Conservation (phyloP, 805 yeast genomes). For the Jamesozyma lodderae region DNA sequence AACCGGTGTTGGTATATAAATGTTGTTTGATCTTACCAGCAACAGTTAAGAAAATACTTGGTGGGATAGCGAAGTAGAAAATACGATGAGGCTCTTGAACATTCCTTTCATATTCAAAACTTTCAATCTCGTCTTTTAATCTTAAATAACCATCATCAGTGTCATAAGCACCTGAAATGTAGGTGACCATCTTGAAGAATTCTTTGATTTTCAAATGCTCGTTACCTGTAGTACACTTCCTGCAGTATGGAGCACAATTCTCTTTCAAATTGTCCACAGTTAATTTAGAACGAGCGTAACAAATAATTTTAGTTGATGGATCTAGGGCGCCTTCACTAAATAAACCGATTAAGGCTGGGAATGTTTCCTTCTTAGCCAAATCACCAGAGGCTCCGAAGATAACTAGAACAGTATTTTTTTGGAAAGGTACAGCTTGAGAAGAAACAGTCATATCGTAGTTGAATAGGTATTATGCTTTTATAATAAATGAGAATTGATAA, state of each 20-base stretch:
- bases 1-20: constrained; percentile 54
- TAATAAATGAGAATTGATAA: too few relatives aligned
- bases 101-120: constrained; percentile 44
- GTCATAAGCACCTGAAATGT: constrained; percentile 74
- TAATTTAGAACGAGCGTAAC: constrained; percentile 84
- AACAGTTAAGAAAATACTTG: constrained; percentile 76
- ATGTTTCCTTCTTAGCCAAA: constrained; percentile 88
- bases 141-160: constrained; percentile 56
- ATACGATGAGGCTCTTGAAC: constrained; percentile 59
- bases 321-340: constrained; percentile 71
- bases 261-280: constrained; percentile 54
- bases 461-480: too few relatives aligned
- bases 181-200: constrained; percentile 57
- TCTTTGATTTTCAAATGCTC: constrained; percentile 40
- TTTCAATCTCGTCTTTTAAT: constrained; percentile 46
- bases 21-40: constrained; percentile 59
- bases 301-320: constrained; percentile 61
- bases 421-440: constrained; percentile 34
- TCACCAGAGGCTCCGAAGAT: constrained; percentile 96
- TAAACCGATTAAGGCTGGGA: constrained; percentile 73
- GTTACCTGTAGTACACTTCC: constrained; percentile 37
- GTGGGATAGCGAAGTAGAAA: constrained; percentile 91
- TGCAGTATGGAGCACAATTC: constrained; percentile 56
- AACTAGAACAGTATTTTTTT: constrained; percentile 58
- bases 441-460: too few relatives aligned